Base-by-base conservation (phyloP, 139 green algal genomes). In the Chlamydomonas asymmetrica region DNA sequence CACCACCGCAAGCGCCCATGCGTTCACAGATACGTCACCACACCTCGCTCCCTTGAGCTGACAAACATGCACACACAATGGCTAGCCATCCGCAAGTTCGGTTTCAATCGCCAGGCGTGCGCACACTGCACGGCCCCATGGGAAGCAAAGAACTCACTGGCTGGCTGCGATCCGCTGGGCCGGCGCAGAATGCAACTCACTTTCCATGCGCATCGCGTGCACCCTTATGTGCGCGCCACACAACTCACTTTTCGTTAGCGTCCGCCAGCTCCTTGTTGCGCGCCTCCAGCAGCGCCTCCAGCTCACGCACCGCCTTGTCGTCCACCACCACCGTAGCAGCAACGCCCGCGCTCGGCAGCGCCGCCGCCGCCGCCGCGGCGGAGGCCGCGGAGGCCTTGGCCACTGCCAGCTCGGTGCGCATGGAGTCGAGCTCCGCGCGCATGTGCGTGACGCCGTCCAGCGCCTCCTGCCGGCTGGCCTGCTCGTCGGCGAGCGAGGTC, bases 401-500 rank as follows among this genome's bases (percentile, higher is more conserved):
- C 27, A 81, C 50, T 0, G 72, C 56, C 27, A 81, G 71, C 35
- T 82, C 81, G n/a, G 35, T 75, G 40, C 75, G 79, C n/a, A 87
- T 63, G 49, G 60, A 63, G 31, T 82, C 76, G 29, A 93, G 67
- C 79, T 96, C 87, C n/a, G 81, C 76, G 2, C 56, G 60, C 37
- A 92, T 34, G 5, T 43, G 41, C 41, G 43, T 69, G 45, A 45
- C 80, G 76, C 43, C 78, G 74, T 76, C 74, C 61, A 88, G 76
- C 23, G 85, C 64, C 32, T 31, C 57, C n/a, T 91, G 86, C 52
- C 90, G 71, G 20, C 87, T 73, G 45, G 85, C 82, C 48, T 89
- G 76, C 75, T 92, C 86, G 63, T 86, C 80, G 45, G 80, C 49
- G 23, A 91, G 74, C 43, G 84, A 71, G 61, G 88, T 82, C 34